Percentiles rank a stretch among this genome's conserved stretches.
phyloP scores from a whole-genome alignment of 2,329 filamentous ascomycete species.

The Paramyrothecium roridum region DNA sequence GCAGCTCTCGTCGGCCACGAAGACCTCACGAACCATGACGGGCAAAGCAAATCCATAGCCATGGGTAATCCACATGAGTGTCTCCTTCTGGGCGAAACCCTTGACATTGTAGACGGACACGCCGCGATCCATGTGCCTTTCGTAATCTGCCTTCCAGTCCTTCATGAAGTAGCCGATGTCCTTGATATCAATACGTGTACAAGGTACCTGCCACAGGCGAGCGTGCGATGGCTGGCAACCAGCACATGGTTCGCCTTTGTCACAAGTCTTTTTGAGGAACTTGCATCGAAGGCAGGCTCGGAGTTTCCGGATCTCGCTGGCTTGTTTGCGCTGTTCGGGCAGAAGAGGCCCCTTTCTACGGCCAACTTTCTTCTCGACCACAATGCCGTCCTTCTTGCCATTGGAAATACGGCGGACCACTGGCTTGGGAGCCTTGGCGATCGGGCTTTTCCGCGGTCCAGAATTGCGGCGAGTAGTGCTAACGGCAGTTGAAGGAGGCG shows the following conservation, averaged over 20 bases:
- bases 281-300: conserved; percentile 94
- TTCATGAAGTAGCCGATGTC: conserved; percentile 99
- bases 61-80: conserved; percentile 87
- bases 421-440: conserved; percentile 76
- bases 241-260: conserved; percentile 93
- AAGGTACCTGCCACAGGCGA: conserved; percentile 94
- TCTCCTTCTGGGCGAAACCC: conserved; percentile 67
- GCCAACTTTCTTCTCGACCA: conserved; percentile 85
- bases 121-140: conserved; percentile 80
- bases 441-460: conserved; percentile 72
- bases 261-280: conserved; percentile 98
- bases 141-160: conserved; percentile 97
- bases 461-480: conserved; percentile 57
- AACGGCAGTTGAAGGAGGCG: conserved; percentile 59
- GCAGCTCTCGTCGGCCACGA: conserved; percentile 85
- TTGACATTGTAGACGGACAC: conserved; percentile 96
- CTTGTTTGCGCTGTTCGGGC: conserved; percentile 93
- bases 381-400: conserved; percentile 73
- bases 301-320: conserved; percentile 93
- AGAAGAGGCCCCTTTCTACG: conserved; percentile 84
- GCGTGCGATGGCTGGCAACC: conserved; percentile 96
- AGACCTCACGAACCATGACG: conserved; percentile 91
- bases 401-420: conserved; percentile 76
- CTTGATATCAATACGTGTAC: conserved; percentile 97
- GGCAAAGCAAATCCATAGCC: conserved; percentile 92